Evolutionary conservation across 352 stramenopile genomes (phyloP).

Genomic region (Phytopythium boreale): DNA sequence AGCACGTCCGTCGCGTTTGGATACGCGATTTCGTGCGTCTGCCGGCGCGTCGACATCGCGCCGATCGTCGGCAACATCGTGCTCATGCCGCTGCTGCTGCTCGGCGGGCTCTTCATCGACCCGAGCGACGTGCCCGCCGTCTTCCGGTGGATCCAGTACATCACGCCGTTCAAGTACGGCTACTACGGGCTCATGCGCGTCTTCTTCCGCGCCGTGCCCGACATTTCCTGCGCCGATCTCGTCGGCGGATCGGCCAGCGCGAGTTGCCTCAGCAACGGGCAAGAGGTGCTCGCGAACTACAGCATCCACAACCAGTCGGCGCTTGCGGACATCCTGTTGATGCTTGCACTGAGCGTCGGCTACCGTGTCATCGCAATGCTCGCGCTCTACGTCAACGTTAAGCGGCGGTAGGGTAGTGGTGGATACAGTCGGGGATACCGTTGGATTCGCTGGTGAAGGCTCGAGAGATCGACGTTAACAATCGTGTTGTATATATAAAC

Average conservation of each 20-base stretch:
- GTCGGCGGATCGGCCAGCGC: constrained; percentile 1
- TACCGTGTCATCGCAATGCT: constrained; percentile 29
- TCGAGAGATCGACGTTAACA: neutral
- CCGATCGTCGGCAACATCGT: constrained; percentile 34
- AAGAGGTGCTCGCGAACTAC: constrained; percentile 30
- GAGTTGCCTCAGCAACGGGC: constrained; percentile 21
- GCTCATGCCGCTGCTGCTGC: constrained; percentile 42
- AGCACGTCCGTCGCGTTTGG: constrained; percentile 39
- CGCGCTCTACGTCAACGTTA: constrained; percentile 22
- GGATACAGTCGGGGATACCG: no score
- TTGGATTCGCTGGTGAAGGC: neutral
- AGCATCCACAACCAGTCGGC: constrained; percentile 25
- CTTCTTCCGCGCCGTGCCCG: constrained; percentile 33
- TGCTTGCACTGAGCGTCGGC: constrained; percentile 24
- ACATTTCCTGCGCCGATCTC: constrained; percentile 33
- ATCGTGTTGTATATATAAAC: neutral
- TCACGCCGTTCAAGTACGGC: constrained; percentile 50
- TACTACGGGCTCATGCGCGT: constrained; percentile 47
- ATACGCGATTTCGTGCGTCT: constrained; percentile 45
- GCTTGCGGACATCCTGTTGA: constrained; percentile 17
- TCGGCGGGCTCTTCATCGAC: constrained; percentile 49
- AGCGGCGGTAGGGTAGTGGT: neutral
- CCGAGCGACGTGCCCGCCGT: constrained; percentile 28
- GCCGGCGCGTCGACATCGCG: constrained; percentile 32
- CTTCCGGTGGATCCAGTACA: constrained; percentile 45